Conservation (phyloP, 345 rosid species). For the Geranium rotundifolium region DNA sequence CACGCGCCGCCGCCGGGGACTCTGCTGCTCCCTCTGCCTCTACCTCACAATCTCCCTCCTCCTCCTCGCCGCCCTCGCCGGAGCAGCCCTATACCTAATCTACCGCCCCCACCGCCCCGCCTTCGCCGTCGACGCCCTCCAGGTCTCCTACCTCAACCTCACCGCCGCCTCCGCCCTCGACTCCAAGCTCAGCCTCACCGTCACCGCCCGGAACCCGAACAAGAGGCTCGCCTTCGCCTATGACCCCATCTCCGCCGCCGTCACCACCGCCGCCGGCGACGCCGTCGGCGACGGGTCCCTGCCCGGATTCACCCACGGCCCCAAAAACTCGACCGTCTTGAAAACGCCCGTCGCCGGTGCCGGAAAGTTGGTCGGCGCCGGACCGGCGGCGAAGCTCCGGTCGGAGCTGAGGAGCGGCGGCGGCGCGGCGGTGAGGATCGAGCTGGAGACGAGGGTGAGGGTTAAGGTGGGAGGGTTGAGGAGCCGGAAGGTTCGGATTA, state of each 20-base stretch:
- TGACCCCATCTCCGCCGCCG: slow-evolving; percentile 26
- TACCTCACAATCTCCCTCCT: slow-evolving; percentile 41
- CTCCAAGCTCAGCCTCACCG: slow-evolving; percentile 48
- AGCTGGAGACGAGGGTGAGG: slow-evolving; percentile 45
- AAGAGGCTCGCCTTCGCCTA: slow-evolving; percentile 52
- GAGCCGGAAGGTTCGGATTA: slow-evolving; percentile 42
- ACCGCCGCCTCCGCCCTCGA: slow-evolving; percentile 37
- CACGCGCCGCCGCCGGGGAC: slow-evolving; percentile 33
- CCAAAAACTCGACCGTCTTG: slow-evolving; percentile 64
- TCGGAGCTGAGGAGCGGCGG: slow-evolving; percentile 38
- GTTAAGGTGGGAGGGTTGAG: slow-evolving; percentile 59
- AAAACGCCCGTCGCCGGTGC: slow-evolving; percentile 29
- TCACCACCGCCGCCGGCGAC: slow-evolving; percentile 27
- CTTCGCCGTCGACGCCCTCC: slow-evolving; percentile 53
- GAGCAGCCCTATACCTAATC: slow-evolving; percentile 41
- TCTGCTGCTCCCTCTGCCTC: slow-evolving; percentile 54
- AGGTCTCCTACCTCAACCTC: slow-evolving; percentile 45
- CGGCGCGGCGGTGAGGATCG: slow-evolving; percentile 40
- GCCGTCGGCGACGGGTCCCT: slow-evolving; percentile 42
- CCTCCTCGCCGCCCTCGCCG: slow-evolving; percentile 37
- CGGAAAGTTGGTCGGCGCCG: slow-evolving; percentile 29
- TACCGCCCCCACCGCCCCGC: slow-evolving; percentile 74
- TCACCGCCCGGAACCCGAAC: slow-evolving; percentile 69
- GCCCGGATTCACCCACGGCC: slow-evolving; percentile 46
- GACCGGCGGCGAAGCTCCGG: slow-evolving; percentile 30